These are phyloP conservation scores for Symmetrospora coprosmae DNA, from an alignment of 768 basidiomycete genomes.

Conservation along the genomic window DNA sequence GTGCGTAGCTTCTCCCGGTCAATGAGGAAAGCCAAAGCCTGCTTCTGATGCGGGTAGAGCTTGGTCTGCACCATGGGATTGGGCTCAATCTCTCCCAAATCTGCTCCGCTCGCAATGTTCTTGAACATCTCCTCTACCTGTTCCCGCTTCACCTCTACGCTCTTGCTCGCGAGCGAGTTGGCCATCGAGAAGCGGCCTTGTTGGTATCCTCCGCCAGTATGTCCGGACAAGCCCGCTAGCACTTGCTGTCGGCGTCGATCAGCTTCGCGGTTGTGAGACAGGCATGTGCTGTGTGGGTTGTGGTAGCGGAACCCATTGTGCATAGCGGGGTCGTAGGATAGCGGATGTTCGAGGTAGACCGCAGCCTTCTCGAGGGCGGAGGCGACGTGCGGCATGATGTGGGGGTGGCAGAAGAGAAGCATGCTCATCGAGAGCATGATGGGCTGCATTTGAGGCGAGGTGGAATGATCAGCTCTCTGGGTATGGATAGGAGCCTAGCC, in stretches of 20 bases:
- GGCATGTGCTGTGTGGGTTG: conserved; percentile 83
- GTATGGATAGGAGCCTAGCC: too few species aligned
- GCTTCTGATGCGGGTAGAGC: conserved; percentile 95
- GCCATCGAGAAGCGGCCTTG: not conserved
- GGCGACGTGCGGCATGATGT: conserved; percentile 72
- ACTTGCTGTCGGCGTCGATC: conserved; percentile 37
- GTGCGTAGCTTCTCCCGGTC: conserved; percentile 50
- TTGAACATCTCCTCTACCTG: conserved; percentile 91
- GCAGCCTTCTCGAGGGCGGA: conserved; percentile 54
- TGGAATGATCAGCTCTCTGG: too few species aligned
- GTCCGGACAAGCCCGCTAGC: conserved; percentile 28
- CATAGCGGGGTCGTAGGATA: conserved; percentile 49
- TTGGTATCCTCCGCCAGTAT: not conserved
- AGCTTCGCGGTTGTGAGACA: conserved; percentile 46
- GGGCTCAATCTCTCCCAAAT: conserved; percentile 70
- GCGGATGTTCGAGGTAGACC: conserved; percentile 67
- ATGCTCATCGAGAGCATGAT: conserved; percentile 71
- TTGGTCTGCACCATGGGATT: conserved; percentile 53
- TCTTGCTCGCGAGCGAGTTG: not conserved
- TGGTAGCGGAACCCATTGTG: conserved; percentile 55
- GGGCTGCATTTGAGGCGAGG: conserved; percentile 46
- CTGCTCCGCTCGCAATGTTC: conserved; percentile 70
- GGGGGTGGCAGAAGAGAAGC: conserved; percentile 84
- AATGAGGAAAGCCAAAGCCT: conserved; percentile 85
- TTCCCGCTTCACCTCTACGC: conserved; percentile 25